phyloP scores from a whole-genome alignment of 2,329 filamentous ascomycete genomes.

The Fusarium penzigii region DNA sequence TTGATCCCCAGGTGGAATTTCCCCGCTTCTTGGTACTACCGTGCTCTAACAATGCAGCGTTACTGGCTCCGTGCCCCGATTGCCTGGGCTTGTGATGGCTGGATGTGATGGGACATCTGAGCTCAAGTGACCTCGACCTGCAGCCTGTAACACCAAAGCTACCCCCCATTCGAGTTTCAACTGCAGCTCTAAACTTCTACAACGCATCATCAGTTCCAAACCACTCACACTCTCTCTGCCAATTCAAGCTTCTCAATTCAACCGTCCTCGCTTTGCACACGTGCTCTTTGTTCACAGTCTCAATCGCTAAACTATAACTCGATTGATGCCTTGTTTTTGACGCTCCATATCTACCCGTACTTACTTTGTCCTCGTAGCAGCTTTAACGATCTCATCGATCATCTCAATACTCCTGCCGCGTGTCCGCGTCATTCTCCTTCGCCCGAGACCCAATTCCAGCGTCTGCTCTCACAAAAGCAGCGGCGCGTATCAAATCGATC shows the following conservation, averaged over 20 bases:
- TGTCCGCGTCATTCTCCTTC: constrained; percentile 28
- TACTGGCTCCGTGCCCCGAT: background rate
- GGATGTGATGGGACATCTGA: background rate
- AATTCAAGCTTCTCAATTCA: background rate
- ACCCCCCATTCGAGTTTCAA: background rate
- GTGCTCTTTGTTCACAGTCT: background rate
- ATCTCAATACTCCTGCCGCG: constrained; percentile 22
- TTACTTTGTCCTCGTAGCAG: constrained; percentile 25
- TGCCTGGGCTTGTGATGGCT: background rate
- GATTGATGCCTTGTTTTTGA: constrained; percentile 2
- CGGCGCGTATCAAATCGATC: constrained; percentile 39
- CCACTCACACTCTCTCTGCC: background rate
- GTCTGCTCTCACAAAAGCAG: constrained; percentile 24
- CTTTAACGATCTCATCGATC: constrained; percentile 24
- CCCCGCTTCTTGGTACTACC: background rate
- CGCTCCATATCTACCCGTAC: constrained; percentile 11
- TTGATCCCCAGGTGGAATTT: background rate
- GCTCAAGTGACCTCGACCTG: background rate
- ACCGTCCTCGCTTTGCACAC: background rate
- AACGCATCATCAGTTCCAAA: no score
- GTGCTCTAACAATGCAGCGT: background rate
- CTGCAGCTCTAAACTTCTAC: no score
- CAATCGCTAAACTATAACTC: background rate
- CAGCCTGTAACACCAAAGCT: background rate
- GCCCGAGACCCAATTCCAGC: constrained; percentile 18